Conservation (phyloP, 495 filamentous ascomycete species). For the Lophiostoma macrostomum region DNA sequence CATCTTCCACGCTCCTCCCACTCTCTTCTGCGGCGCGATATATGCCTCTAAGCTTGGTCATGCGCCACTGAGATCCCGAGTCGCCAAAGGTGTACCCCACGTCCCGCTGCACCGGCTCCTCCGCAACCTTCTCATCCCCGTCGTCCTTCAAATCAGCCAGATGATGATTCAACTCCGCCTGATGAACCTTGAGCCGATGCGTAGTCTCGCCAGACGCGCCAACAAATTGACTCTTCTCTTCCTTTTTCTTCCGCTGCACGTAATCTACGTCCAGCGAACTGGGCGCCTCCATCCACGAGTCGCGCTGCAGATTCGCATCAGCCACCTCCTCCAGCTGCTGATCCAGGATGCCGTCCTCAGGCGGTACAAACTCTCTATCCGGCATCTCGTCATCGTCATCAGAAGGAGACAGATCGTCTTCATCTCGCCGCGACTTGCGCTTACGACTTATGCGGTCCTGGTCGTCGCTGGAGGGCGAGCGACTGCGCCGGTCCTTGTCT, state of each 20-base stretch:
- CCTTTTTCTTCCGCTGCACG: conserved; percentile 61
- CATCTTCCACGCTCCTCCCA: conserved; percentile 67
- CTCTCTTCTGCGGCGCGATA: conserved; percentile 76
- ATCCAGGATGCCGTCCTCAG: conserved; percentile 42
- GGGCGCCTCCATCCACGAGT: conserved; percentile 93
- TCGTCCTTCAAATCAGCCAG: conserved; percentile 60
- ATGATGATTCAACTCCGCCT: conserved; percentile 75
- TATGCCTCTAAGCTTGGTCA: conserved; percentile 86
- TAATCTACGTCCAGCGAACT: conserved; percentile 81
- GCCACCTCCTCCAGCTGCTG: conserved; percentile 27
- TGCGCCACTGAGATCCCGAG: conserved; percentile 84
- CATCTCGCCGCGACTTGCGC: conserved; percentile 13
- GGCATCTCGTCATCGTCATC: conserved; percentile 1
- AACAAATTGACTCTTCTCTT: conserved; percentile 45
- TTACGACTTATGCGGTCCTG: conserved; percentile 19
- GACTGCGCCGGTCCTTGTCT: conserved; percentile 25
- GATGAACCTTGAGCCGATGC: conserved; percentile 72
- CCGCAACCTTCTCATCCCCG: conserved; percentile 45
- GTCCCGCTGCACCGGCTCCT: conserved; percentile 56
- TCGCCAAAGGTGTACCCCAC: conserved; percentile 89
- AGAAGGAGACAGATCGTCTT: conserved; percentile 32
- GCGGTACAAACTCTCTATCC: conserved; percentile 34
- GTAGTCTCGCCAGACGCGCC: conserved; percentile 54
- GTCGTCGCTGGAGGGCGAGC: conserved; percentile 23
- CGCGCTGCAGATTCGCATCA: conserved; percentile 54